Evolutionary conservation across 805 yeast species (phyloP), one percentile per base, ranked within the genome.

Genomic region (Wickerhamiella azyma): DNA sequence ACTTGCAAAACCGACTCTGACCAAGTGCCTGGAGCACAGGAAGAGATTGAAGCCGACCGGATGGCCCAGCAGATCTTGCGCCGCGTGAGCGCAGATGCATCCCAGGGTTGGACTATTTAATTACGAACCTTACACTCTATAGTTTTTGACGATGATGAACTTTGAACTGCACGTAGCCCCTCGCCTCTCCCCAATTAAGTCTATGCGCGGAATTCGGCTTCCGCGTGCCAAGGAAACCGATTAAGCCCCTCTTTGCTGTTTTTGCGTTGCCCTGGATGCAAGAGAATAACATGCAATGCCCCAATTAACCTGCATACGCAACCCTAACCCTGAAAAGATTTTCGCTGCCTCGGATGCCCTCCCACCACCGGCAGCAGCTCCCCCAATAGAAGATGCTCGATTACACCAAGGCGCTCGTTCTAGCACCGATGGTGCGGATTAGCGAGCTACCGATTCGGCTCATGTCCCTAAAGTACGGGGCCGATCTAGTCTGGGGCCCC

Each of bases 401-500:
- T 29, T 88, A 77, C 63, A 71, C 74, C 16, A 89, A 94, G 1
- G 84, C 83, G 56, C 63, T 86, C 46, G 94, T 81, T 17, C 71
- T 89, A 35, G 97, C 96, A 0, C 98, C 98, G 0, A 89, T 89
- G 98, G 70, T 89, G 43, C 70, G 98, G 30, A 82, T 89, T 36
- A 95, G 97, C 10, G 98, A 92, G 65, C 73, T 92, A 5, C 97
- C 98, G 5, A 79, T 86, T 8, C 70, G 98, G 47, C 69, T 89
- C 7, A 60, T 88, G 52, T 79, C 96, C 0, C 68, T 92, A 19
- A 74, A 73, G 52, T 71, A 84, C 59, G 96, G 96, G 2, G 95
- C 96, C 0, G 97, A 92, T 62, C 67, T 89, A 40, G 97, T 92
- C 5, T 92, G 98, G 98, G 76, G 80, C 13, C 98, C 98, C 0